Evolutionary conservation across 805 yeast genomes (phyloP), one percentile per base, ranked within the genome.

Genomic region (Saccharomycopsis sp.): DNA sequence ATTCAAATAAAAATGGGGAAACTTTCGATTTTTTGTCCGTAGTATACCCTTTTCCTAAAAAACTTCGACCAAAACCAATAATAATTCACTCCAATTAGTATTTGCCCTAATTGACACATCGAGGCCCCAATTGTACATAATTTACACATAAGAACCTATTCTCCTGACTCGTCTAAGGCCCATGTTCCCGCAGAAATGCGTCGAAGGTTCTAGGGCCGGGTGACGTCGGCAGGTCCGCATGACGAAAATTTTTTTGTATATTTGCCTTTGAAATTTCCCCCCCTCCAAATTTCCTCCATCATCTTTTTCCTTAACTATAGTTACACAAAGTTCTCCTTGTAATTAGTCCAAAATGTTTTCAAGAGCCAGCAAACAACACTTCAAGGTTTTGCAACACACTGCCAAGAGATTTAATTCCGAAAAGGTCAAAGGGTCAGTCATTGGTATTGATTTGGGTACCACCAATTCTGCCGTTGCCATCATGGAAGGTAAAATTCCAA

Each of bases 401-500:
- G 39, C 49, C 41, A 46, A 38, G 34, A 39, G 46, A 39, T 43
- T 44, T 41, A 46, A 46, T 28, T 44, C 49, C 23, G 41, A 44
- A 35, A 46, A 49, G 34, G 42, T 49, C 40, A 43, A 46, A 23
- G 49, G 49, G 35, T 25, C 76, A 50, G 89, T 83, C 34, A 81
- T 83, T 55, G 94, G 94, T 59, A 81, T 83, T 52, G 94, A 83
- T 61, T 66, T 83, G 56, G 94, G 94, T 55, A 83, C 94, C 59
- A 83, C 94, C 59, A 83, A 84, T 68, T 83, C 94, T 26, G 94
- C 94, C 41, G 94, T 83, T 31, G 94, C 94, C 40, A 64, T 82
- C 40, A 75, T 84, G 77, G 88, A 82, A 62, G 83, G 86, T 49
- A 72, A 76, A 58, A 60, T 68, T 45, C 89, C 94, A 44, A 75